Percentiles rank a stretch among this genome's conserved stretches.
Evolutionary conservation across 768 basidiomycete species (phyloP).

Genomic region (Sarcomyxa edulis): DNA sequence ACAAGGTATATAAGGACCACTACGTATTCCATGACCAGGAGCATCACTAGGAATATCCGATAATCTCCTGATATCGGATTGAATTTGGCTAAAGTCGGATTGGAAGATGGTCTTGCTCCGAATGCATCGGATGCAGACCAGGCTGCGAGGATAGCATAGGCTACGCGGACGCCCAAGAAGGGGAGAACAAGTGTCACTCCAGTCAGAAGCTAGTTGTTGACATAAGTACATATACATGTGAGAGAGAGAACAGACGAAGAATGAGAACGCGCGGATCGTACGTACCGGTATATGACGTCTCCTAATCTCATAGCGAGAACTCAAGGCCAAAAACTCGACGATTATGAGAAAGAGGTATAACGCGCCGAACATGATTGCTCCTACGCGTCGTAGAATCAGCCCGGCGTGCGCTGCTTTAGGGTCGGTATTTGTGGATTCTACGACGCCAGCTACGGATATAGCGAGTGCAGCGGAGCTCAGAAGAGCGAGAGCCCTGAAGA

Average conservation of each 20-base stretch:
- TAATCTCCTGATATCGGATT: conserved; percentile 54
- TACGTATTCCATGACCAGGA: conserved; percentile 55
- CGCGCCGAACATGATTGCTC: conserved; percentile 35
- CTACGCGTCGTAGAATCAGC: conserved; percentile 33
- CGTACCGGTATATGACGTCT: conserved; percentile 41
- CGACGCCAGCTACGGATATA: conserved; percentile 39
- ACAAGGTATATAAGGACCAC: conserved; percentile 43
- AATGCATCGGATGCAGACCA: conserved; percentile 49
- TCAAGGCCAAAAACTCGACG: conserved; percentile 37
- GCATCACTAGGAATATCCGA: conserved; percentile 54
- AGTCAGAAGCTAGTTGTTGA: conserved; percentile 52
- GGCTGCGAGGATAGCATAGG: conserved; percentile 54
- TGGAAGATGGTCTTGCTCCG: conserved; percentile 29
- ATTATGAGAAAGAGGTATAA: conserved; percentile 34
- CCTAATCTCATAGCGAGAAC: conserved; percentile 41
- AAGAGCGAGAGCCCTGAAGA: conserved; percentile 30
- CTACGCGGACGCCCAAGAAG: conserved; percentile 50
- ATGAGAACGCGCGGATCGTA: conserved; percentile 2
- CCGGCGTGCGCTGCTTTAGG: conserved; percentile 24
- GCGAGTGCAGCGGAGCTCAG: conserved; percentile 33
- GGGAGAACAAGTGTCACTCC: conserved; percentile 54
- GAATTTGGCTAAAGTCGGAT: conserved; percentile 44
- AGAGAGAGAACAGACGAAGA: not conserved
- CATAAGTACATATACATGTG: conserved; percentile 3
- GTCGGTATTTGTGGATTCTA: conserved; percentile 28